A percentile compares a stretch with the other conserved stretches of the same genome.
These are phyloP conservation scores for Rhizoctonia solani DNA, from an alignment of 1,284 basidiomycete species.

Conservation along the genomic window DNA sequence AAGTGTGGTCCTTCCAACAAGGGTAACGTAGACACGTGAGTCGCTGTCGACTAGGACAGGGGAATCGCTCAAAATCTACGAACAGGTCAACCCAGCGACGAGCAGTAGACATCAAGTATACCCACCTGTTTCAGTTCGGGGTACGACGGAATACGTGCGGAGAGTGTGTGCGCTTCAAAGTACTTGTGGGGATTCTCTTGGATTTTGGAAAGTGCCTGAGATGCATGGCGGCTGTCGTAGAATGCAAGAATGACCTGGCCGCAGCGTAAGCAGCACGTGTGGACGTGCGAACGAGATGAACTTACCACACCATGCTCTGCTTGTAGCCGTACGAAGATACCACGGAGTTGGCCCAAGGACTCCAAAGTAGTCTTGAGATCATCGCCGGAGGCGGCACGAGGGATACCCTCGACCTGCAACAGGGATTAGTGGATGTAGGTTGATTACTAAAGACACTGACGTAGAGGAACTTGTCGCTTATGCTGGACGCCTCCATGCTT, in stretches of 20 bases:
- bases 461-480: conserved; percentile 31
- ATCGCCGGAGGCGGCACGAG: conserved; percentile 19
- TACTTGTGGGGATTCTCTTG: conserved; percentile 8
- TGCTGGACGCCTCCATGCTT: conserved; percentile 5
- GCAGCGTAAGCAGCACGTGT: conserved; percentile 5
- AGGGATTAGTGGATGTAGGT: neutral
- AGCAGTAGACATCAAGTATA: no score
- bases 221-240: conserved; percentile 34
- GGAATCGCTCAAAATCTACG: conserved; percentile 1
- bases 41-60: conserved; percentile 16
- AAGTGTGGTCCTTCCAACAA: conserved; percentile 12
- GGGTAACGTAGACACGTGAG: conserved; percentile 34
- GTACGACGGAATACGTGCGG: conserved; percentile 15
- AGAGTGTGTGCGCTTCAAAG: neutral
- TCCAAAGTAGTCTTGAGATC: conserved; percentile 30
- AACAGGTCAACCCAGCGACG: neutral
- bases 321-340: conserved; percentile 5
- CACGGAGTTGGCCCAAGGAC: neutral
- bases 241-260: conserved; percentile 36
- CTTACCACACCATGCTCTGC: conserved; percentile 3
- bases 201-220: conserved; percentile 24
- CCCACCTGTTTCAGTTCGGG: neutral
- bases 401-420: conserved; percentile 31
- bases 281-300: conserved; percentile 15
- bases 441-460: neutral